phyloP scores from a whole-genome alignment of 2,329 filamentous ascomycete species.

The Clarireedia paspali region DNA sequence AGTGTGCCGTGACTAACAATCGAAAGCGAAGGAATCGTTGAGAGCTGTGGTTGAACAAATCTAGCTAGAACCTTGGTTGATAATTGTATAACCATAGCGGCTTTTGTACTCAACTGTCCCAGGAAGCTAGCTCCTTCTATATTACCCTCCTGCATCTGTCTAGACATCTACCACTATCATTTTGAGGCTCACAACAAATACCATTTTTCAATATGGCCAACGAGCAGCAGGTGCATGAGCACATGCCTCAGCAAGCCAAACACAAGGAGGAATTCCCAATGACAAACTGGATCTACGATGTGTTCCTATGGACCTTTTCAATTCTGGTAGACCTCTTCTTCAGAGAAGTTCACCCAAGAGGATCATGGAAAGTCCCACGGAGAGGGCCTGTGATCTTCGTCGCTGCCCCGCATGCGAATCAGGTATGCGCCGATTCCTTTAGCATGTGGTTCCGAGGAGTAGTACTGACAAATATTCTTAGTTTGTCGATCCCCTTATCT shows the following conservation, averaged over 20 bases:
- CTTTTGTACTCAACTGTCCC: neutral
- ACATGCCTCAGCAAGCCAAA: constrained; percentile 9
- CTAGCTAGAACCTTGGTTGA: neutral
- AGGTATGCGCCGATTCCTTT: constrained; percentile 44
- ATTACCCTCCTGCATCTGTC: neutral
- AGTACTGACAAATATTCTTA: constrained; percentile 31
- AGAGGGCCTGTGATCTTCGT: constrained; percentile 89
- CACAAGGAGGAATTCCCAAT: constrained; percentile 13
- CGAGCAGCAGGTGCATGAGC: constrained; percentile 12
- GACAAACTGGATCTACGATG: constrained; percentile 59
- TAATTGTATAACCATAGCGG: neutral
- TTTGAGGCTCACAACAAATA: neutral
- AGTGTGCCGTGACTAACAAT: neutral
- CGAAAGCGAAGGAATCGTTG: too few relatives aligned
- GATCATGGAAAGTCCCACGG: constrained; percentile 89
- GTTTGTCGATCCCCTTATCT: constrained; percentile 92
- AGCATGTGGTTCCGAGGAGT: neutral
- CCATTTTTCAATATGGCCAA: constrained; percentile 3
- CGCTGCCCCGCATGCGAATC: constrained; percentile 93
- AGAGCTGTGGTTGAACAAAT: neutral
- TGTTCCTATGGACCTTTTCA: constrained; percentile 68
- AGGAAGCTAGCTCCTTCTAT: neutral
- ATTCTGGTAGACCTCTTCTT: constrained; percentile 95
- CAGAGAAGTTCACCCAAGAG: constrained; percentile 89
- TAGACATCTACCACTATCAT: neutral